These are phyloP conservation scores for Blastobotrys malaysiensis DNA, from an alignment of 1,139 yeast species.

Conservation along the genomic window DNA sequence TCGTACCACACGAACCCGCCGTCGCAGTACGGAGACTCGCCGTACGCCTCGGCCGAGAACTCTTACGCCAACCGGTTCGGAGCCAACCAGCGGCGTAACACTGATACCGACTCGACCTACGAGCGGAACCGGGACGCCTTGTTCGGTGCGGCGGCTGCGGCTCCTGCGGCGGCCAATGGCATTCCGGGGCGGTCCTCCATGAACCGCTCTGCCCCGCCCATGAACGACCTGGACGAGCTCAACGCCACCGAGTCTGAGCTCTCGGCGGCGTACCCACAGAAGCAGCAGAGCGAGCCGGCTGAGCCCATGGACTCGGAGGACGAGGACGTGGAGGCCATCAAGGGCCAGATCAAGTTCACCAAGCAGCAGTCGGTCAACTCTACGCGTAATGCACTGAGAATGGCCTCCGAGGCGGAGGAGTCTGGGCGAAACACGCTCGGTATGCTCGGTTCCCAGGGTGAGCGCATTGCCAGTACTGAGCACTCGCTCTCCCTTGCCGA, in stretches of 20 bases:
- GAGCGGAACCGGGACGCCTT: slow-evolving; percentile 27
- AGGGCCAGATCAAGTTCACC: slow-evolving; percentile 75
- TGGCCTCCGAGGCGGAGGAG: slow-evolving; percentile 90
- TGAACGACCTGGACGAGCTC: slow-evolving; percentile 54
- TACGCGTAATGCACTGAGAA: slow-evolving; percentile 77
- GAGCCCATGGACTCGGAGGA: slow-evolving; percentile 47
- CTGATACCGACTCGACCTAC: slow-evolving; percentile 22
- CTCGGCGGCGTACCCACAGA: slow-evolving; percentile 1
- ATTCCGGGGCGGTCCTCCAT: slow-evolving; percentile 12
- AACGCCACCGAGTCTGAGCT: slow-evolving; percentile 19
- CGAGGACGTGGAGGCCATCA: slow-evolving; percentile 85
- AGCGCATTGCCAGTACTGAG: slow-evolving; percentile 74
- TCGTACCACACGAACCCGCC: slow-evolving; percentile 10
- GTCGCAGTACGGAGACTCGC: slow-evolving; percentile 16
- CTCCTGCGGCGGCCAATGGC: slow-evolving; percentile 13
- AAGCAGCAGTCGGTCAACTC: slow-evolving; percentile 85
- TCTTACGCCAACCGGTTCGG: slow-evolving; percentile 24
- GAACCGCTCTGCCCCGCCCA: slow-evolving; percentile 3
- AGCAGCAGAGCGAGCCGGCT: slow-evolving; percentile 30
- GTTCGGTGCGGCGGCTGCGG: slow-evolving; percentile 23
- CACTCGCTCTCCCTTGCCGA: slow-evolving; percentile 70
- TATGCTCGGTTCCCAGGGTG: slow-evolving; percentile 88
- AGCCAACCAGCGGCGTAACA: slow-evolving; percentile 15
- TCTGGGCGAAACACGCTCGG: slow-evolving; percentile 88
- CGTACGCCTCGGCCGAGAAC: slow-evolving; percentile 27